phyloP scores from a whole-genome alignment of 768 basidiomycete species.

The Podaxis rugospora region DNA sequence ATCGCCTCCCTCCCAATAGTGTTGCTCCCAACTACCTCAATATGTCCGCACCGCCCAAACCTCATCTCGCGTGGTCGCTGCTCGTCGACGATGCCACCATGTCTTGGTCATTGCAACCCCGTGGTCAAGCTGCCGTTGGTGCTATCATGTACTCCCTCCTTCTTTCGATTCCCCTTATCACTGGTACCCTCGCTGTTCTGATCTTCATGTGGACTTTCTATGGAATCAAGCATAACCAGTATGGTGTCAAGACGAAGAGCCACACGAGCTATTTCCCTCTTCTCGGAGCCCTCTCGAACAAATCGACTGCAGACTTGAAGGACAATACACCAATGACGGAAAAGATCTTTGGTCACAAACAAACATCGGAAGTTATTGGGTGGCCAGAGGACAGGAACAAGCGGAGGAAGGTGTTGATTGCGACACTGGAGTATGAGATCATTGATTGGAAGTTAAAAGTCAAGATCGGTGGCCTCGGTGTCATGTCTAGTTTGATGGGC shows the following conservation, averaged over 20 bases:
- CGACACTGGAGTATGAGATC: conserved; percentile 94
- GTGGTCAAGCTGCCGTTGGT: conserved; percentile 75
- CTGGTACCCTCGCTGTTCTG: conserved; percentile 75
- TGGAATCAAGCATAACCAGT: conserved; percentile 91
- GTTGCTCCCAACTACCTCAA: conserved; percentile 85
- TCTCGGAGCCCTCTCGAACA: conserved; percentile 58
- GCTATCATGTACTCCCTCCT: conserved; percentile 87
- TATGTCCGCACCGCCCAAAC: conserved; percentile 85
- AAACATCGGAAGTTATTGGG: conserved; percentile 75
- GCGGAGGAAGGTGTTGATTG: conserved; percentile 85
- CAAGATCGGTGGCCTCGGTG: conserved; percentile 96
- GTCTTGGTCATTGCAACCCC: conserved; percentile 75
- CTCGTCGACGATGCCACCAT: conserved; percentile 73
- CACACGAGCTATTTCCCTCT: conserved; percentile 87
- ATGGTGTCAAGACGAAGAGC: conserved; percentile 73
- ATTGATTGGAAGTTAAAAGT: conserved; percentile 98
- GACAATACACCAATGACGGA: conserved; percentile 61
- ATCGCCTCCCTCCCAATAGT: conserved; percentile 87
- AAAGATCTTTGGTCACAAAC: conserved; percentile 68
- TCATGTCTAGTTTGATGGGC: conserved; percentile 97
- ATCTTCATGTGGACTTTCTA: conserved; percentile 97
- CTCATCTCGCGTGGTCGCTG: conserved; percentile 86
- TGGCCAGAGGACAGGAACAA: conserved; percentile 95
- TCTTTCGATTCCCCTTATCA: conserved; percentile 77
- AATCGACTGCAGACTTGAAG: conserved; percentile 69